phyloP scores from a whole-genome alignment of 2,329 filamentous ascomycete species.

The Cryphonectria radicalis region DNA sequence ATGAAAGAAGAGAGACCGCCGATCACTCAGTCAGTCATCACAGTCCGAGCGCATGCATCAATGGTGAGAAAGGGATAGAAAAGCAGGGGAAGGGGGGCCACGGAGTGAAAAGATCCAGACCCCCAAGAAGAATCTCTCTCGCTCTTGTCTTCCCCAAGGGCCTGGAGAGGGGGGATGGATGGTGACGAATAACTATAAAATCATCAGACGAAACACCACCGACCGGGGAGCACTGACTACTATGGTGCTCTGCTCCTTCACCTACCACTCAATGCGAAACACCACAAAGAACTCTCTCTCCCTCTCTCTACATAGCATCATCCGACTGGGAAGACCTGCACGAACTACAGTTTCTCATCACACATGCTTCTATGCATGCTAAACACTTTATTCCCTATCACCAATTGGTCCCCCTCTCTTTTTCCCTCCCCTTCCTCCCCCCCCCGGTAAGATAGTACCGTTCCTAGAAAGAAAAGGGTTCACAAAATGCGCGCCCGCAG shows the following conservation, averaged over 20 bases:
- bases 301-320: too few relatives aligned
- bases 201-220: constrained; percentile 4
- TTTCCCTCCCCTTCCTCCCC: too few relatives aligned
- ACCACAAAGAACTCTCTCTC: neutral
- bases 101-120: neutral
- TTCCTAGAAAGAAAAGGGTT: too few relatives aligned
- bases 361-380: neutral
- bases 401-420: too few relatives aligned
- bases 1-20: neutral
- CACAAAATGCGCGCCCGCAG: neutral
- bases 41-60: neutral
- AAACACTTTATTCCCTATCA: too few relatives aligned
- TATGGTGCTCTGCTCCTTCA: neutral
- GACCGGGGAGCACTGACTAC: neutral
- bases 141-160: too few relatives aligned
- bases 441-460: too few relatives aligned
- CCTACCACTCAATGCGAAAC: neutral
- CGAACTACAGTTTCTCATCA: neutral
- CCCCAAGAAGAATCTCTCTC: neutral
- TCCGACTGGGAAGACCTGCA: neutral
- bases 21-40: neutral
- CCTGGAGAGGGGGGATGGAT: neutral
- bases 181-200: neutral
- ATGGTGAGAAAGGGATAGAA: neutral
- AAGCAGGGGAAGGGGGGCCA: too few relatives aligned